Conservation (phyloP, 2,329 filamentous ascomycete genomes). For the Paecilomyces fulvus region DNA sequence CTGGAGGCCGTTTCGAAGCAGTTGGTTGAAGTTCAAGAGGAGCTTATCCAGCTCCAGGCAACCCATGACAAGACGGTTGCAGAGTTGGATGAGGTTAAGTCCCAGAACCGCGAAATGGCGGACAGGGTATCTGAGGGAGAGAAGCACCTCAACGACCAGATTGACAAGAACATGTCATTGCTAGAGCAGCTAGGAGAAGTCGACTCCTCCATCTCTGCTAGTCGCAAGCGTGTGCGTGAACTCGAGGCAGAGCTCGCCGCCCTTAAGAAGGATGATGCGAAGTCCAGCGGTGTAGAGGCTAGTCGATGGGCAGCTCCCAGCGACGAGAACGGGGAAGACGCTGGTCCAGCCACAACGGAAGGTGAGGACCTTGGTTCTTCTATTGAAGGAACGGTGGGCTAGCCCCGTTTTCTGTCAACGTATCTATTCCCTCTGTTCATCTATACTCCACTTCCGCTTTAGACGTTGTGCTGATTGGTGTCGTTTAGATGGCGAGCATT, state of each 20-base stretch:
- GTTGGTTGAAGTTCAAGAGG: conserved; percentile 24
- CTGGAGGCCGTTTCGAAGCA: conserved; percentile 56
- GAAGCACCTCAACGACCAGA: conserved; percentile 30
- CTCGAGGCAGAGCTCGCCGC: conserved; percentile 30
- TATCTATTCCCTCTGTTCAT: conserved; percentile 2
- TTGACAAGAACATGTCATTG: conserved; percentile 34
- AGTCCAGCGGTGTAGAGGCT: conserved; percentile 25
- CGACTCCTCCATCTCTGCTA: conserved; percentile 25
- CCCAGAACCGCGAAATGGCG: conserved; percentile 22
- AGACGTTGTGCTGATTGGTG: conserved; percentile 14
- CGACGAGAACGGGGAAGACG: conserved; percentile 22
- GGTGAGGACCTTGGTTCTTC: conserved; percentile 41
- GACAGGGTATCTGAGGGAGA: conserved; percentile 26
- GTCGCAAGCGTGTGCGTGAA: conserved; percentile 29
- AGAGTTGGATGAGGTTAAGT: conserved; percentile 24
- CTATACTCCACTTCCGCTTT: conserved; percentile 9
- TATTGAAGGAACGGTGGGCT: conserved; percentile 41
- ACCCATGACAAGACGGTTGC: conserved; percentile 20
- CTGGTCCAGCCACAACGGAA: conserved; percentile 31
- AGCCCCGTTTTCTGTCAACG: conserved; percentile 28
- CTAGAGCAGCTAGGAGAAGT: conserved; percentile 32
- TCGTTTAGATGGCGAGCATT: conserved; percentile 39
- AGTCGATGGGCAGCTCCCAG: conserved; percentile 35
- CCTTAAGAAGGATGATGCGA: conserved; percentile 25
- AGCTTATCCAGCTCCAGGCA: conserved; percentile 21